phyloP scores from a whole-genome alignment of 345 rosid genomes.

The Hypericum androsaemum region DNA sequence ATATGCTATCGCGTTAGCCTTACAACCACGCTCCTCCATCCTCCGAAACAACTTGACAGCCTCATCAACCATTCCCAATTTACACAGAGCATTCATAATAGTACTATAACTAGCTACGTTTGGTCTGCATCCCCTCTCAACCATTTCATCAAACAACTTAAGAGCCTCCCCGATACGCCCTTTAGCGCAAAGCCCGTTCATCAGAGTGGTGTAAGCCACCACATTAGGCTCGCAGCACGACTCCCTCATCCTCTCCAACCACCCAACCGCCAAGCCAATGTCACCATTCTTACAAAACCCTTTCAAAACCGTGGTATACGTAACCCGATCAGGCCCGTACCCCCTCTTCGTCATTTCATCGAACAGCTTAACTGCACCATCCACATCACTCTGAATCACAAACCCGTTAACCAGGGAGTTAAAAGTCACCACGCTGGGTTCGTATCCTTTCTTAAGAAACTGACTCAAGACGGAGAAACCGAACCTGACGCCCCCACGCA shows the following conservation, averaged over 20 bases:
- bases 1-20: too few species aligned
- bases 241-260: neutral
- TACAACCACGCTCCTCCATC: neutral
- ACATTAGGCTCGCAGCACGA: neutral
- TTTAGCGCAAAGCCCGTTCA: conserved; percentile 8
- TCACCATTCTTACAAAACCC: neutral
- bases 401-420: too few species aligned
- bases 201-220: neutral
- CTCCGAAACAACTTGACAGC: neutral
- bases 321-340: too few species aligned
- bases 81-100: neutral
- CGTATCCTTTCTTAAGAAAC: too few species aligned
- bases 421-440: too few species aligned
- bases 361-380: too few species aligned
- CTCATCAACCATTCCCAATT: neutral
- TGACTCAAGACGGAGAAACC: too few species aligned
- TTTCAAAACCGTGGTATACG: too few species aligned
- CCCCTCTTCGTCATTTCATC: too few species aligned
- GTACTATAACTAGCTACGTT: neutral
- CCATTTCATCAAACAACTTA: neutral
- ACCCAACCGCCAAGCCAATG: neutral
- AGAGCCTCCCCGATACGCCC: neutral
- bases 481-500: too few species aligned
- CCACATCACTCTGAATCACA: too few species aligned
- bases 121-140: neutral